These are phyloP conservation scores for Oxytropis ochrocephala DNA, from an alignment of 306 rosid species.

Conservation along the genomic window DNA sequence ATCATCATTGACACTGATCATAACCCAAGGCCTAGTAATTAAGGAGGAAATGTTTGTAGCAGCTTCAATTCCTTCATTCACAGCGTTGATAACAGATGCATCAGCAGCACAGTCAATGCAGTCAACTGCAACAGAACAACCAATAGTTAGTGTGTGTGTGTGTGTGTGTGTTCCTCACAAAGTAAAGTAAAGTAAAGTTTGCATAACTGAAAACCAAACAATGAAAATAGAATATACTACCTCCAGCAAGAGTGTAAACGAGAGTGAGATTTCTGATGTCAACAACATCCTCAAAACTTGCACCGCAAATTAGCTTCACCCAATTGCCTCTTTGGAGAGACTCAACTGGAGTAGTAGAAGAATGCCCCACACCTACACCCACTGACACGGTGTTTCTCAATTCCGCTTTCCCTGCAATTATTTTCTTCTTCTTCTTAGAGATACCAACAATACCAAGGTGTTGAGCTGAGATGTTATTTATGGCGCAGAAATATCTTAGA, in stretches of 20 bases:
- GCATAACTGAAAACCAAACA: not conserved
- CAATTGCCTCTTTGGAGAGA: constrained; percentile 39
- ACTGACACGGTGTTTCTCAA: too few species aligned
- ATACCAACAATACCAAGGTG: not conserved
- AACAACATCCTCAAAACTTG: constrained; percentile 90
- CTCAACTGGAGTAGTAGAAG: constrained; percentile 44
- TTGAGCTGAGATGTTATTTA: constrained; percentile 23
- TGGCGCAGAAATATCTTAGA: constrained; percentile 26
- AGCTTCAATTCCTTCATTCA: constrained; percentile 81
- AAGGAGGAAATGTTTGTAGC: constrained; percentile 41
- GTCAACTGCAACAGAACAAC: constrained; percentile 61
- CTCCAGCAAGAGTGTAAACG: constrained; percentile 96
- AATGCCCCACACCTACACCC: not conserved
- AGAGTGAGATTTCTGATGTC: constrained; percentile 83
- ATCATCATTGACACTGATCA: constrained; percentile 88
- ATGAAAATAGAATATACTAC: constrained; percentile 3
- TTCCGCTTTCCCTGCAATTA: too few species aligned
- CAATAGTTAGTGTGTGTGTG: not conserved
- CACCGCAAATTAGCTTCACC: constrained; percentile 50
- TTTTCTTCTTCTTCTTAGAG: too few species aligned
- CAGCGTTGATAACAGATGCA: constrained; percentile 75
- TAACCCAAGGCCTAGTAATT: constrained; percentile 73
- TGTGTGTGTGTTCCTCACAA: too few species aligned
- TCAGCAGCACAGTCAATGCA: constrained; percentile 99
- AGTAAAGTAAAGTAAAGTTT: not conserved